These are phyloP conservation scores for Teunomyces gatunensis DNA, from an alignment of 805 yeast species.

Conservation along the genomic window DNA sequence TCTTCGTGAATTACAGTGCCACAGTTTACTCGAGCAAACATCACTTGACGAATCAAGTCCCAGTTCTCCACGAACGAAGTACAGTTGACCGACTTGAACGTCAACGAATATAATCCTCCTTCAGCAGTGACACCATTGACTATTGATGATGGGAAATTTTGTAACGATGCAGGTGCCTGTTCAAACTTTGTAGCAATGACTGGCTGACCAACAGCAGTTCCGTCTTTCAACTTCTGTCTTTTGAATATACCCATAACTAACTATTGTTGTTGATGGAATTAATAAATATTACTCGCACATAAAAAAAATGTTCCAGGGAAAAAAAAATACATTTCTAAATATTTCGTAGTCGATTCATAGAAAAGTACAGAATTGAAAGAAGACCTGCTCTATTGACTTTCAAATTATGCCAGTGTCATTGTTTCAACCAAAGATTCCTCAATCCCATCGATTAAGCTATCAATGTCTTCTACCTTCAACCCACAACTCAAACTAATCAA, in stretches of 20 bases:
- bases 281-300: background rate
- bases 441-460: slow-evolving; percentile 78
- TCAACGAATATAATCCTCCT: slow-evolving; percentile 40
- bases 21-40: slow-evolving; percentile 17
- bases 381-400: background rate
- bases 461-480: slow-evolving; percentile 73
- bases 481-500: slow-evolving; percentile 77
- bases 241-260: slow-evolving; percentile 5
- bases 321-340: background rate
- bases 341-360: background rate
- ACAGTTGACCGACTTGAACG: slow-evolving; percentile 40
- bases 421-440: slow-evolving; percentile 4
- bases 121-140: slow-evolving; percentile 40
- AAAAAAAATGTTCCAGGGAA: background rate
- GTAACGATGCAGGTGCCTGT: slow-evolving; percentile 17
- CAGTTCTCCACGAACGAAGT: slow-evolving; percentile 34
- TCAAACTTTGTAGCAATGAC: slow-evolving; percentile 17
- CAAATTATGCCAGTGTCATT: background rate
- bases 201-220: background rate
- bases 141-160: slow-evolving; percentile 33
- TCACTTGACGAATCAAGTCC: slow-evolving; percentile 29
- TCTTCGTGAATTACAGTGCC: slow-evolving; percentile 16
- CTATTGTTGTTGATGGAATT: background rate
- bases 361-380: background rate
- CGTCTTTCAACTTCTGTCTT: slow-evolving; percentile 7